Evolutionary conservation across 768 basidiomycete genomes (phyloP), one percentile per base, ranked within the genome.

Genomic region (Rhizopogon sp.): DNA sequence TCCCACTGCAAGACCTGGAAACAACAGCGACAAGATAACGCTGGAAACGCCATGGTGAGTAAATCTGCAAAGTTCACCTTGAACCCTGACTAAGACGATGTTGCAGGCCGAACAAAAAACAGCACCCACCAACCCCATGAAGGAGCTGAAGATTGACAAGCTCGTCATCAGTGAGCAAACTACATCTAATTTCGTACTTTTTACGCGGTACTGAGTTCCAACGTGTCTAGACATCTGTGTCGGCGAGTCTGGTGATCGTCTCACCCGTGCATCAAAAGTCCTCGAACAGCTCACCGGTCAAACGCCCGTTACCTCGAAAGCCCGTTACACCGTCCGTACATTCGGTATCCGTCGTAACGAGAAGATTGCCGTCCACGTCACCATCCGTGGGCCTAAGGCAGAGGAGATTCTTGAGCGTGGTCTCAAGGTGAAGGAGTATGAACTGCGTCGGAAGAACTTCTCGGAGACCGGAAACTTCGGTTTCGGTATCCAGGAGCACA

Each of bases 301-400:
- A 82, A 92, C 96, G 46, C 96, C 96, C 70, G 96, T 99, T 66
- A 97, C 95, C 64, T 98, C 95, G 72, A 99, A 98, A 83, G 97
- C 96, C 59, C 92, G 97, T 64, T 98, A 96, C 88, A 98, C 97
- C 70, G 93, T 98, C 75, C 94, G 96, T 64, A 90, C 90, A 47
- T 99, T 99, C 79, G 90, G 92, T 69, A 99, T 99, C 82, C 90
- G 97, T 73, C 91, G 97, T 79, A 99, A 99, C 81, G 96, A 99
- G 79, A 99, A 99, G 84, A 99, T 98, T 72, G 96, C 96, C 47
- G 91, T 92, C 62, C 93, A 95, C 76, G 93, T 95, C 67, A 99
- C 96, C 71, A 97, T 99, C 78, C 92, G 96, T 65, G 96, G 96
- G 29, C 96, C 96, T 63, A 99, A 99, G 78, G 96, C 96, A 39